Percentiles rank a stretch among this genome's conserved stretches.
Evolutionary conservation across 495 filamentous ascomycete species (phyloP).

Genomic region (Penicillium chermesinum): DNA sequence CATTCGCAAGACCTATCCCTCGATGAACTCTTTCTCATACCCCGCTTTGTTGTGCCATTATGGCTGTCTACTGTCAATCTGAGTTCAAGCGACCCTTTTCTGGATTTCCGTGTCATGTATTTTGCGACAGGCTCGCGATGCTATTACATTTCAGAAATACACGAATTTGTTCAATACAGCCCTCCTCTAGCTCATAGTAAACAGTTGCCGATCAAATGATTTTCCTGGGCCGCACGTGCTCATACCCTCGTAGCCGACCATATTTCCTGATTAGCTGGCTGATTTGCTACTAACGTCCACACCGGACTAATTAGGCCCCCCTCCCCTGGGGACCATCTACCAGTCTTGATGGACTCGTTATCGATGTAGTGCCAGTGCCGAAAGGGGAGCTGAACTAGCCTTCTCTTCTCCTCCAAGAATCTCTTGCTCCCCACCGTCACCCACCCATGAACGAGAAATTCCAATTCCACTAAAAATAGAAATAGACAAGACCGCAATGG

Average conservation of each 20-base stretch:
- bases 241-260: no score
- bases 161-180: not conserved
- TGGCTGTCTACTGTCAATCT: not conserved
- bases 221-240: no score
- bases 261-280: no score
- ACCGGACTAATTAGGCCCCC: no score
- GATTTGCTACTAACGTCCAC: no score
- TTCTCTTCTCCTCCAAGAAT: no score
- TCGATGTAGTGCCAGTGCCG: no score
- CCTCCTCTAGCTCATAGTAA: not conserved
- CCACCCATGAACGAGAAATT: not conserved
- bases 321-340: no score
- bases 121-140: conserved; percentile 5
- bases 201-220: not conserved
- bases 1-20: not conserved
- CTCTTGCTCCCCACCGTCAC: not conserved
- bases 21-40: not conserved
- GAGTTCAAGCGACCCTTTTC: not conserved
- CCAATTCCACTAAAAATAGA: not conserved
- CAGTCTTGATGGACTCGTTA: no score
- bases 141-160: not conserved
- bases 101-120: not conserved
- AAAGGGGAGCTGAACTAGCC: no score
- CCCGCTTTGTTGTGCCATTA: not conserved
- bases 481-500: not conserved